phyloP scores from a whole-genome alignment of 1,284 basidiomycete genomes.

The Ustilago crameri region DNA sequence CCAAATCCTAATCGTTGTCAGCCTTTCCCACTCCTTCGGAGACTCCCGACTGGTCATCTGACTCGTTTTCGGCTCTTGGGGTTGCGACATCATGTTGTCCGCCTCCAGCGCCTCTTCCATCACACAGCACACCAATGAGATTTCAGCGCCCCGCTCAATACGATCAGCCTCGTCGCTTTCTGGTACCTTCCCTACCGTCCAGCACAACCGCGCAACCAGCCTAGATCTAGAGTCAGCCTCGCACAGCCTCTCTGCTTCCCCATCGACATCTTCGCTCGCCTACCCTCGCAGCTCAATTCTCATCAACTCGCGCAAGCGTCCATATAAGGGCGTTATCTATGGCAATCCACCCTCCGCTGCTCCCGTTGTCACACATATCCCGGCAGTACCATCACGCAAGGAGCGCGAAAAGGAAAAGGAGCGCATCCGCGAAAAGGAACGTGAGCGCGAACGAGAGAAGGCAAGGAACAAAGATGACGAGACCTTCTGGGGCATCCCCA shows the following conservation, averaged over 20 bases:
- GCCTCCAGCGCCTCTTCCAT: slow-evolving; percentile 28
- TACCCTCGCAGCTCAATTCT: slow-evolving; percentile 48
- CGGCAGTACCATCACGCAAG: slow-evolving; percentile 46
- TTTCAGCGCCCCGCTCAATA: slow-evolving; percentile 23
- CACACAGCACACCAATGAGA: slow-evolving; percentile 31
- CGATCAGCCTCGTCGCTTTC: slow-evolving; percentile 34
- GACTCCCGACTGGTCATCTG: not conserved
- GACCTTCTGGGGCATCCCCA: slow-evolving; percentile 63
- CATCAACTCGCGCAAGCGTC: slow-evolving; percentile 44
- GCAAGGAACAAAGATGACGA: slow-evolving; percentile 49
- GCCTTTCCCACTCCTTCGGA: not conserved
- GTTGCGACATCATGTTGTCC: slow-evolving; percentile 22
- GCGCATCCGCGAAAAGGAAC: slow-evolving; percentile 43
- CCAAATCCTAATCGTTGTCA: no score
- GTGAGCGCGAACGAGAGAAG: slow-evolving; percentile 40
- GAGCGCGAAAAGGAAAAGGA: slow-evolving; percentile 49
- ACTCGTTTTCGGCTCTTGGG: no score
- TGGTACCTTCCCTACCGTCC: slow-evolving; percentile 21
- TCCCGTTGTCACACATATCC: slow-evolving; percentile 52
- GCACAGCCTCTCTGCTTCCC: slow-evolving; percentile 18
- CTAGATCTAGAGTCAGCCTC: slow-evolving; percentile 26
- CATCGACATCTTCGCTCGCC: slow-evolving; percentile 14
- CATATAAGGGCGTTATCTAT: slow-evolving; percentile 40
- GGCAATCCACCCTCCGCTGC: slow-evolving; percentile 20
- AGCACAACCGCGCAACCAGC: slow-evolving; percentile 32